Conservation (phyloP, 768 basidiomycete species). For the Pulveroboletus ravenelii region DNA sequence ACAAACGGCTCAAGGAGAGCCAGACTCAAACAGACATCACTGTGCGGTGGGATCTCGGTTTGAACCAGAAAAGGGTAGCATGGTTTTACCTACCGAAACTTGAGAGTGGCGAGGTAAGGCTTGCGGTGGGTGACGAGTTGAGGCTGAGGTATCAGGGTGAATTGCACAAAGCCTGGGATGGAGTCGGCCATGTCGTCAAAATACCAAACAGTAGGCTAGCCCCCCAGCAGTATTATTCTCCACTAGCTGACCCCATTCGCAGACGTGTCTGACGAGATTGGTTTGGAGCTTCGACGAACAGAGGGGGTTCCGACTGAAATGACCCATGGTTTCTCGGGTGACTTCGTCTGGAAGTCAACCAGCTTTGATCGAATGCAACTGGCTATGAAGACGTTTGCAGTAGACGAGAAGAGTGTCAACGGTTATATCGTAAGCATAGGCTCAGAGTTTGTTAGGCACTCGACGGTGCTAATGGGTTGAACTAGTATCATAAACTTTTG, state of each 20-base stretch:
- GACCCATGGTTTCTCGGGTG: constrained; percentile 93
- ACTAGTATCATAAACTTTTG: constrained; percentile 94
- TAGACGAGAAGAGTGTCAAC: constrained; percentile 98
- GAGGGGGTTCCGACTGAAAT: constrained; percentile 93
- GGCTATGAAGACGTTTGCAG: constrained; percentile 99
- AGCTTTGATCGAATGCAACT: constrained; percentile 99
- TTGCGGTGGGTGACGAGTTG: constrained; percentile 96
- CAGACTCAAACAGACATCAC: constrained; percentile 98
- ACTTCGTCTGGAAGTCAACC: constrained; percentile 99
- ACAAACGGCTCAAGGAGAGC: constrained; percentile 95
- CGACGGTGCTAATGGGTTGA: constrained; percentile 1
- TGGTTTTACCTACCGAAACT: constrained; percentile 97
- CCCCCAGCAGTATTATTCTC: neutral
- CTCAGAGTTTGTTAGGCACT: neutral
- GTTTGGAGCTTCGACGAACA: constrained; percentile 80
- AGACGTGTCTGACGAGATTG: constrained; percentile 99
- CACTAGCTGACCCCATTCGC: constrained; percentile 8
- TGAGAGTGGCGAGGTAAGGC: constrained; percentile 94
- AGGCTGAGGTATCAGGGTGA: constrained; percentile 86
- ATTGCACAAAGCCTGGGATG: constrained; percentile 92
- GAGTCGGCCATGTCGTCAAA: constrained; percentile 97
- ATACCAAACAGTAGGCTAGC: constrained; percentile 86
- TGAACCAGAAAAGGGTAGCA: constrained; percentile 98
- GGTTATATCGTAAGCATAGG: constrained; percentile 84
- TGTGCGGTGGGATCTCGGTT: constrained; percentile 94